Evolutionary conservation across 495 filamentous ascomycete genomes (phyloP), one percentile per base, ranked within the genome.

Genomic region (Astrocystis sublimbata): DNA sequence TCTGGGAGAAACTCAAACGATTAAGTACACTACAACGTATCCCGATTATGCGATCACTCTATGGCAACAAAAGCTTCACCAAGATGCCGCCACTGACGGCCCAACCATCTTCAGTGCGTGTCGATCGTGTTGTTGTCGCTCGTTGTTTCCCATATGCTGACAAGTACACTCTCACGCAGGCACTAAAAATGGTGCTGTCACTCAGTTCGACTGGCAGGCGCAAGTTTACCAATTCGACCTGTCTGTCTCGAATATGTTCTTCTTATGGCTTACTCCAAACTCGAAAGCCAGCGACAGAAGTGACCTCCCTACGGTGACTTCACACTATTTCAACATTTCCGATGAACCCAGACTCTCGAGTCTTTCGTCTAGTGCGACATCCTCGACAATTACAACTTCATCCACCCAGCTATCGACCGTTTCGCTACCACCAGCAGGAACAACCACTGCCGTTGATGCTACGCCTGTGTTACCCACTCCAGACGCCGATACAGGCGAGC

Each of bases 301-400:
- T 21, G 35, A 56, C 10, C 13, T 58, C 0, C 5, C 51, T 24
- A 31, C 47, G n/a, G 42, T 72, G 23, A 60, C 67, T 3, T 71
- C 72, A n/a, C 58, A 56, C 2, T 76, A 67, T 54, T 76, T 77
- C 62, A 76, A 72, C 43, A 76, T 75, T 35, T 60, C 59, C 9
- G 17, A 30, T 5, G 36, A 38, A 3, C 5, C 36, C 4, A 21
- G 28, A 38, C 0, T 45, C 2, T 49, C 33, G 13, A 23, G 28
- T 51, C 46, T 23, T 28, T 46, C 41, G 9, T 35, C 33, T 40
- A 52, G 19, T 31, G 10, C 62, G 5, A 28, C 58, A 17, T 46
- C 43, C 9, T 57, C 46, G 4, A 51, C 54, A 17, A 6, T 17
- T 30, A 51, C 65, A 23, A 17, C 52, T 3, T n/a, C 12, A 10